Conservation (phyloP, 495 filamentous ascomycete genomes). For the Apodospora peruviana region DNA sequence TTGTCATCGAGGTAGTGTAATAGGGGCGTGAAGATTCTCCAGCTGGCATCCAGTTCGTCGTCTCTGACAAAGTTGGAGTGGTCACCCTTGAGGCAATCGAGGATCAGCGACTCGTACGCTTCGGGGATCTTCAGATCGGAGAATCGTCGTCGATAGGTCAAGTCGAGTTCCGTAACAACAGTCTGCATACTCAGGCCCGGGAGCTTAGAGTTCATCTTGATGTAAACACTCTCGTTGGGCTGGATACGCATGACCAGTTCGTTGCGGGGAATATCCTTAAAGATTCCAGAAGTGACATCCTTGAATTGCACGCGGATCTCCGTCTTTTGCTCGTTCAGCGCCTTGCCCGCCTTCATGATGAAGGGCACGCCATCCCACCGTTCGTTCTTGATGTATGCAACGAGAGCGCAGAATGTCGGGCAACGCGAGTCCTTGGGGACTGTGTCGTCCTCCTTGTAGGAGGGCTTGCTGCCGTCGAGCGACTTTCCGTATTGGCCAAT, state of each 20-base stretch:
- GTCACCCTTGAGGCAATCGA: constrained; percentile 97
- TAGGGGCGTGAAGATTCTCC: constrained; percentile 97
- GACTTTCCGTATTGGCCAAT: constrained; percentile 98
- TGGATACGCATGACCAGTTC: constrained; percentile 99
- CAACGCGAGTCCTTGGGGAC: constrained; percentile 96
- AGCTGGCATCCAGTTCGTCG: constrained; percentile 95
- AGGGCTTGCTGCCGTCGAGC: constrained; percentile 92
- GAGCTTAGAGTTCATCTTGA: constrained; percentile 99
- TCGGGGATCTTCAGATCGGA: constrained; percentile 99
- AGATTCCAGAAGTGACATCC: constrained; percentile 98
- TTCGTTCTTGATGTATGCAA: constrained; percentile 98
- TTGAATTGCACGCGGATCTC: constrained; percentile 99
- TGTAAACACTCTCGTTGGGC: constrained; percentile 98
- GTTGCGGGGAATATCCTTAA: constrained; percentile 99
- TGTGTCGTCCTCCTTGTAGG: constrained; percentile 98
- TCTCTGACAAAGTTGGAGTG: constrained; percentile 99
- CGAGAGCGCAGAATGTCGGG: constrained; percentile 96
- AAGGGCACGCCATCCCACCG: constrained; percentile 99
- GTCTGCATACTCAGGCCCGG: constrained; percentile 99
- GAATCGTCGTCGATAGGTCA: constrained; percentile 97
- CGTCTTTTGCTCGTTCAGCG: constrained; percentile 99
- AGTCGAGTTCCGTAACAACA: constrained; percentile 95
- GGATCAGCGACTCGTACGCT: constrained; percentile 95
- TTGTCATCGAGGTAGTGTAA: constrained; percentile 98
- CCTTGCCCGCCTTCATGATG: constrained; percentile 99